Base-by-base conservation (phyloP, 306 rosid species). In the Quercus wislizeni region DNA sequence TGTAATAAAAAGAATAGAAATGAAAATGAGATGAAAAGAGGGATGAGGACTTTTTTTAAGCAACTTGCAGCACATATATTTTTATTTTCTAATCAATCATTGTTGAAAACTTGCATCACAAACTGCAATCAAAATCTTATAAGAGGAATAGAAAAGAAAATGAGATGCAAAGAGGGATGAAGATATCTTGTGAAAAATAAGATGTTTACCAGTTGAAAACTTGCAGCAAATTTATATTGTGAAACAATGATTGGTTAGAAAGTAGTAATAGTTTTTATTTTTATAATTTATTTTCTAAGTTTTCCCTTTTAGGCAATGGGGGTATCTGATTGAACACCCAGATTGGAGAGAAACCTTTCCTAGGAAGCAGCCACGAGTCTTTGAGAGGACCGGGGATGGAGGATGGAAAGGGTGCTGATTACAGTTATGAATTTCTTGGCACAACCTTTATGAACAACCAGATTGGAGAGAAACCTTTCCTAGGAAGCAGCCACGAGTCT, bases 341-440 rank as follows among this genome's bases (percentile, higher is more conserved):
- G 80, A 88, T 74, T 92, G 99, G 97, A 90, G 71, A 17, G 88
- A 87, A 72, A 87, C 91, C 65, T 94, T 91, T 79, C 97, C 91
- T 1, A 28, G 1, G 86, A 86, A 73, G 76, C 92, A 87, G 81
- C 86, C 95, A 58, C 91, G 92, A 25, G 25, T 57, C 63, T 92
- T 91, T 27, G 79, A 83, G 79, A 94, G 97, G 86, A 74, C 73
- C 30, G 62, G 72, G 12, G 86, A 85, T 71, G 95, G 92, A 77
- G 79, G 55, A n/a, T 94, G 97, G 99, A 89, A 52, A 87, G 90
- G 87, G 51, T 81, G 83, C 85, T 75, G 83, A 83, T 77, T 56
- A 21, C 9, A 5, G n/a, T 70, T 46, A 21, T 11, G 51, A 71
- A 41, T 20, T 71, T 79, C 73, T 72, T 71, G 13, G 69, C 69